Percentiles rank a stretch among this genome's conserved stretches.
These are phyloP conservation scores for Sporisorium iseilematis-ciliati DNA, from an alignment of 1,284 basidiomycete species.

Conservation along the genomic window DNA sequence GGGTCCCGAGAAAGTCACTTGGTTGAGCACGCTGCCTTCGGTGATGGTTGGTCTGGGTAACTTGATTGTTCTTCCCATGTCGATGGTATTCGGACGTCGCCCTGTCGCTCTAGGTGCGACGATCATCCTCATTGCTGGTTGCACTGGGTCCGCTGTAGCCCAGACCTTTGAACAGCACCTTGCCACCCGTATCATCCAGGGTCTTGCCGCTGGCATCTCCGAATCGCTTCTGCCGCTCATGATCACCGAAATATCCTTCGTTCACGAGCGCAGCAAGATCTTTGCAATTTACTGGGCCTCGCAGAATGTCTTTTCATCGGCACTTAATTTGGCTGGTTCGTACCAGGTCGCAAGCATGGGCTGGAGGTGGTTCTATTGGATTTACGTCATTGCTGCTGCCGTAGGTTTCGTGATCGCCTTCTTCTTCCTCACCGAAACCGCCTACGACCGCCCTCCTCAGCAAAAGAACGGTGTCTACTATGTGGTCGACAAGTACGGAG, in stretches of 20 bases:
- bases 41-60: conserved; percentile 9
- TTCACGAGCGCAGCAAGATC: conserved; percentile 9
- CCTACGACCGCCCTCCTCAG: conserved; percentile 8
- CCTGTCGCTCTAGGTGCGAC: background rate
- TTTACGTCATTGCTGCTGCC: conserved; percentile 8
- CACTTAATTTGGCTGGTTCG: conserved; percentile 7
- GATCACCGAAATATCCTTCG: conserved; percentile 11
- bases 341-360: conserved; percentile 11
- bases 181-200: conserved; percentile 10
- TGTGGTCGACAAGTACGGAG: conserved; percentile 8
- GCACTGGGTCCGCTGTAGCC: background rate
- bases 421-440: conserved; percentile 11
- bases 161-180: conserved; percentile 13
- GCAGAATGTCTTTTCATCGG: conserved; percentile 10
- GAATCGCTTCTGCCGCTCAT: conserved; percentile 8
- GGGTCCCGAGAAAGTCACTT: conserved; percentile 4
- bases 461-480: conserved; percentile 6
- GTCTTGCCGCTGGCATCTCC: conserved; percentile 7
- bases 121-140: background rate
- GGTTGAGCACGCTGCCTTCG: conserved; percentile 10
- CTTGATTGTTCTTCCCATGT: conserved; percentile 3
- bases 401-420: conserved; percentile 8
- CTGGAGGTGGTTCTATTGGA: conserved; percentile 12
- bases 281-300: conserved; percentile 12
- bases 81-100: conserved; percentile 3